Evolutionary conservation across 1,284 basidiomycete species (phyloP).

Genomic region (Microbotryum silenes-acaulis): DNA sequence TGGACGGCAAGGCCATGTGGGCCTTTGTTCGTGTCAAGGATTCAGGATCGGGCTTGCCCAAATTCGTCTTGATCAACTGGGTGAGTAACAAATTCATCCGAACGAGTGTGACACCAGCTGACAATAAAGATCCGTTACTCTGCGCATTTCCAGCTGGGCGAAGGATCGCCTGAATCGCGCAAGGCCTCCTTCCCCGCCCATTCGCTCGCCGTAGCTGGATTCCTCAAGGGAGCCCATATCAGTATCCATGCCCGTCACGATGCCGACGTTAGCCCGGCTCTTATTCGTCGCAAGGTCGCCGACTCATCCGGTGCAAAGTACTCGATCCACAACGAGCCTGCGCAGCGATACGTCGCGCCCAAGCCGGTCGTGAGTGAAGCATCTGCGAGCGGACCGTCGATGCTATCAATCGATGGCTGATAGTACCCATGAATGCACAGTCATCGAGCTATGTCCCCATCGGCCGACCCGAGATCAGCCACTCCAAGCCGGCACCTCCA

Average conservation of each 20-base stretch:
- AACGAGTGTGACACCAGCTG: no score
- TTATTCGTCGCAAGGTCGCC: constrained; percentile 80
- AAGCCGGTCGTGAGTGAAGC: constrained; percentile 28
- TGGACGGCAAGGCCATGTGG: constrained; percentile 69
- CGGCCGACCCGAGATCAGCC: constrained; percentile 38
- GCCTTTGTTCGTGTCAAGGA: constrained; percentile 84
- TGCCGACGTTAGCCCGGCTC: constrained; percentile 65
- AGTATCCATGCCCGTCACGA: constrained; percentile 87
- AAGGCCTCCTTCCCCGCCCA: constrained; percentile 90
- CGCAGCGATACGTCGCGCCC: constrained; percentile 35
- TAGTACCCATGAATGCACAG: constrained; percentile 3
- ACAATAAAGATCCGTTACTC: neutral
- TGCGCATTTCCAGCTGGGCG: constrained; percentile 61
- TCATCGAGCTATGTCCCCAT: constrained; percentile 37
- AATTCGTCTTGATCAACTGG: constrained; percentile 70
- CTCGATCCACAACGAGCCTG: constrained; percentile 51
- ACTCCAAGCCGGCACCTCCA: constrained; percentile 25
- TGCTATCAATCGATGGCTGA: no score
- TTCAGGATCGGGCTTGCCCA: constrained; percentile 79
- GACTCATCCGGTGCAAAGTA: constrained; percentile 89
- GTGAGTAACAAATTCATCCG: constrained; percentile 16
- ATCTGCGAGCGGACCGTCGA: no score
- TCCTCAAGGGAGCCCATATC: constrained; percentile 73
- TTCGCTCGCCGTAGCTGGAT: constrained; percentile 69
- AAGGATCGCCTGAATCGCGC: constrained; percentile 83